Base-by-base conservation (phyloP, 257 asterid genomes). In the Anisodus tanguticus region DNA sequence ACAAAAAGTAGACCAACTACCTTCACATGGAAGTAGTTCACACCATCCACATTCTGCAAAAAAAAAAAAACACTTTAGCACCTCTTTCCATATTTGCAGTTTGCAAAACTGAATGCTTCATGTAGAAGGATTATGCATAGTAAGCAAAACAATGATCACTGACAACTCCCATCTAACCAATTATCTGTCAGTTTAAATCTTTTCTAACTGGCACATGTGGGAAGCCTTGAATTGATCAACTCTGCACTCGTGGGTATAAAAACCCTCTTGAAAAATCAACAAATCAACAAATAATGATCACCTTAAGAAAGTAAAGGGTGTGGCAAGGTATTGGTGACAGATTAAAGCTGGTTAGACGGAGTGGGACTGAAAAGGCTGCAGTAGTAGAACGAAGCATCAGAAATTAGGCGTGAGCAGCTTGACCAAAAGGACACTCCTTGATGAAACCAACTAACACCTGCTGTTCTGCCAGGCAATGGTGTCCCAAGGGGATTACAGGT, bases 1-100 rank as follows among this genome's bases (percentile, higher is more conserved):
- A 93, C 99, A 86, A 97, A 95, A 74, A 95, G 98, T 88, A 97
- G 90, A 77, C 99, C 97, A 87, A 92, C 98, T 84, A 95, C 95
- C 91, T 95, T 97, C 88, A 95, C 98, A 81, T 97, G 99, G 85
- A 97, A 95, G 90, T 97, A 97, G 91, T 97, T 97, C 71, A 97
- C 98, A 35, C 99, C 98, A 79, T 95, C 99, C 87, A 97, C 92
- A 85, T 95, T 94, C 99, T 97, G 88, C 80, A 9, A 58, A 86
- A 86, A 9, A 58, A 86, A 86, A 17, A 39, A 37, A 69, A 87
- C 78, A 85, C 8, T 39, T 92, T 59, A 88, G 86, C 81, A 72
- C 66, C 83, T 84, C 72, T 67, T 58, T 51, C 8, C 43, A 81
- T 4, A 81, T 49, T 39, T 49, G 74, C 72, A 76, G 43, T 81